Percentiles rank a stretch among this genome's conserved stretches.
Conservation (phyloP, 2,329 filamentous ascomycete species). For the Xylariales sp. region DNA sequence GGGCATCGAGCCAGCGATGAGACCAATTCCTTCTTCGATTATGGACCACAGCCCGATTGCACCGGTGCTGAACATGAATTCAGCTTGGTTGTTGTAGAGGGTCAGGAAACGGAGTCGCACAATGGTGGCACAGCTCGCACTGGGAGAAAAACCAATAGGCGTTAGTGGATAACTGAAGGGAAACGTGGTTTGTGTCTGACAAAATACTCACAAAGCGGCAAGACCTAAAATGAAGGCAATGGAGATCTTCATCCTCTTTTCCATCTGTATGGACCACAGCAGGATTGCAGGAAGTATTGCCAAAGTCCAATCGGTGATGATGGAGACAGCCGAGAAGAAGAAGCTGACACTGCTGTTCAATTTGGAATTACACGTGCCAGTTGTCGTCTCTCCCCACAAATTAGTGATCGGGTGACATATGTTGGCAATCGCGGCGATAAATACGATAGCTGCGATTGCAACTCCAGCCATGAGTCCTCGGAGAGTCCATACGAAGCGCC, state of each 20-base stretch:
- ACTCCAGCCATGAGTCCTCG: constrained; percentile 19
- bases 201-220: constrained; percentile 32
- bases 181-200: too few species aligned
- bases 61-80: constrained; percentile 35
- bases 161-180: too few species aligned
- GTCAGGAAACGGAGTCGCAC: constrained; percentile 38
- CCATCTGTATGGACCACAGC: constrained; percentile 37
- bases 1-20: constrained; percentile 42
- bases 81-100: constrained; percentile 30
- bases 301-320: constrained; percentile 27
- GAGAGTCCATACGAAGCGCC: constrained; percentile 20
- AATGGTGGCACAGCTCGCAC: constrained; percentile 30
- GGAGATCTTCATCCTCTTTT: constrained; percentile 37
- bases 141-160: too few species aligned
- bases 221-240: constrained; percentile 37
- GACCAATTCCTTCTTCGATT: constrained; percentile 44
- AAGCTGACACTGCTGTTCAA: constrained; percentile 26
- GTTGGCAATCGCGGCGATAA: constrained; percentile 22
- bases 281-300: constrained; percentile 32
- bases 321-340: constrained; percentile 30
- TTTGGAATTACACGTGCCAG: constrained; percentile 19
- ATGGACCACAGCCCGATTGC: constrained; percentile 41
- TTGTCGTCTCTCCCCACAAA: constrained; percentile 22
- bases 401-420: constrained; percentile 25
- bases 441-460: constrained; percentile 17